These are phyloP conservation scores for Talaromyces proteolyticus DNA, from an alignment of 495 filamentous ascomycete species.

Conservation along the genomic window DNA sequence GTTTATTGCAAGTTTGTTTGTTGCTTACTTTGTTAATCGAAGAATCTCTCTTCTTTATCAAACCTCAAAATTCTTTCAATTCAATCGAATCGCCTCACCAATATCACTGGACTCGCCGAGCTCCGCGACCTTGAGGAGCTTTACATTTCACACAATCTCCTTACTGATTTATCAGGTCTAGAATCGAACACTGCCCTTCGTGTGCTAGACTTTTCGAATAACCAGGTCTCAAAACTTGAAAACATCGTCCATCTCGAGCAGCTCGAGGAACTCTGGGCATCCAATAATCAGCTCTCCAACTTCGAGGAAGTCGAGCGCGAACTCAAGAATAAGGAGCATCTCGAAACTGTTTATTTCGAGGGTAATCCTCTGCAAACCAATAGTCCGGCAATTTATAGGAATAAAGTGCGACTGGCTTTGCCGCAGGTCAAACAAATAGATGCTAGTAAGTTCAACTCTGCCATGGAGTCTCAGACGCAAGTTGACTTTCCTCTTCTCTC, in stretches of 20 bases:
- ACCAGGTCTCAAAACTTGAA: slow-evolving; percentile 69
- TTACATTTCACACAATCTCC: slow-evolving; percentile 96
- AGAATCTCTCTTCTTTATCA: slow-evolving; percentile 62
- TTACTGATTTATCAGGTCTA: slow-evolving; percentile 71
- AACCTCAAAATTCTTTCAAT: slow-evolving; percentile 89
- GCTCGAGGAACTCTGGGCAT: slow-evolving; percentile 92
- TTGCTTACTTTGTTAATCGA: slow-evolving; percentile 1
- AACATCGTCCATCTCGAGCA: slow-evolving; percentile 62
- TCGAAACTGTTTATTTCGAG: slow-evolving; percentile 96
- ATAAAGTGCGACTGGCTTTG: slow-evolving; percentile 83
- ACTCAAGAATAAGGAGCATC: slow-evolving; percentile 66
- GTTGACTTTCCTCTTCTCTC: too few species aligned
- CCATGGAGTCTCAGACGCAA: too few species aligned
- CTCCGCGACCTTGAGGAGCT: slow-evolving; percentile 86
- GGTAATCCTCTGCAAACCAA: slow-evolving; percentile 83
- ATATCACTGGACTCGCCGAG: slow-evolving; percentile 64
- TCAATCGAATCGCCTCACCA: slow-evolving; percentile 90
- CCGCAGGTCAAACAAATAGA: slow-evolving; percentile 90
- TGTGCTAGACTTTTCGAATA: slow-evolving; percentile 86
- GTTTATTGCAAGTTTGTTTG: background rate
- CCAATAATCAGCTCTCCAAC: slow-evolving; percentile 72
- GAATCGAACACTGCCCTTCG: slow-evolving; percentile 64
- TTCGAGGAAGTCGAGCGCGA: slow-evolving; percentile 82
- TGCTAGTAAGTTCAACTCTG: slow-evolving; percentile 89
- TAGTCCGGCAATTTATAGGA: slow-evolving; percentile 74